These are phyloP conservation scores for Boletus pseudo-olivaceus DNA, from an alignment of 768 basidiomycete species.

Conservation along the genomic window DNA sequence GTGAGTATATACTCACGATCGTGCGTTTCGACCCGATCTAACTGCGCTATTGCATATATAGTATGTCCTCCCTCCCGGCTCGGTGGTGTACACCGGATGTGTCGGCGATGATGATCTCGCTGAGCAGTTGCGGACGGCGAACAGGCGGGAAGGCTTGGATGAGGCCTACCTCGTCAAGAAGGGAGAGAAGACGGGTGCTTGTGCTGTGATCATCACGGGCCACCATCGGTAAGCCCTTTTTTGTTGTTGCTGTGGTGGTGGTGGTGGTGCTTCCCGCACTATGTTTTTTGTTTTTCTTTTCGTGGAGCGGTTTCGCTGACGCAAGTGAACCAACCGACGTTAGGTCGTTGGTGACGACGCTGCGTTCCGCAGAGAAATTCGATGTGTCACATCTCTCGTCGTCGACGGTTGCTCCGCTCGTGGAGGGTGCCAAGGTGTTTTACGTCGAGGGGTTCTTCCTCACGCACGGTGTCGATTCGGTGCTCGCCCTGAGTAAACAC, in stretches of 20 bases:
- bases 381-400: constrained; percentile 75
- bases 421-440: constrained; percentile 79
- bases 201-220: constrained; percentile 92
- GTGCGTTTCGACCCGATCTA: neutral
- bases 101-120: constrained; percentile 94
- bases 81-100: constrained; percentile 91
- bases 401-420: constrained; percentile 66
- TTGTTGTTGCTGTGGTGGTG: neutral
- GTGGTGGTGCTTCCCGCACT: neutral
- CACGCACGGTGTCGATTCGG: constrained; percentile 79
- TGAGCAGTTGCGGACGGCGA: constrained; percentile 82
- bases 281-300: neutral
- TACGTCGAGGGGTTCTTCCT: constrained; percentile 98
- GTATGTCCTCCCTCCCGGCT: constrained; percentile 86
- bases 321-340: neutral
- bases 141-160: constrained; percentile 86
- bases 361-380: constrained; percentile 90
- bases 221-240: constrained; percentile 67
- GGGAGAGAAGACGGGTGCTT: constrained; percentile 90
- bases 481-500: constrained; percentile 71
- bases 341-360: constrained; percentile 89
- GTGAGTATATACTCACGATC: constrained; percentile 45
- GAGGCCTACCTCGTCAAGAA: constrained; percentile 87
- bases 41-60: constrained; percentile 27
- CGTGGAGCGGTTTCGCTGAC: neutral